Evolutionary conservation across 257 asterid genomes (phyloP), one percentile per base, ranked within the genome.

Genomic region (Rubia yunnanensis): DNA sequence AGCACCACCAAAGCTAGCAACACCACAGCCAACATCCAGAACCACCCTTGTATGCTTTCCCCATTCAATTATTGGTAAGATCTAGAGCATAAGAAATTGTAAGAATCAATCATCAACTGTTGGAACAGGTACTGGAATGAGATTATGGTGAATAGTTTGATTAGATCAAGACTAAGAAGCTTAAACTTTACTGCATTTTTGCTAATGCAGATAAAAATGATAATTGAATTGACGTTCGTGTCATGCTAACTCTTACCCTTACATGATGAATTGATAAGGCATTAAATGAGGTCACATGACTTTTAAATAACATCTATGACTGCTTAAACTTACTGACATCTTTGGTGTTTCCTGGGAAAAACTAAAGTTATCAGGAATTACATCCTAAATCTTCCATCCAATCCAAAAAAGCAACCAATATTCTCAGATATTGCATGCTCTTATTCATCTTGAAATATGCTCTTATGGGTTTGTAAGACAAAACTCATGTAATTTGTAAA

Each of bases 11-110:
- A 94, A 94, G 84, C 96, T 94, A 77, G 99, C 97, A 78, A 94
- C 99, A 46, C 99, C 99, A 63, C 96, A 94, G 46, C 99, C 99
- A 69, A 94, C 97, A 72, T 94, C 99, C 70, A 94, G 75, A 80
- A 88, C 64, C 41, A 86, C 96, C 83, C 97, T 83, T 7, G 85
- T 90, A 75, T 76, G 87, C 78, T 81, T 94, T 36, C 99, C 97
- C 89, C 90, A 86, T 67, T 71, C 79, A 67, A 90, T 90, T 24
- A 18, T 72, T 61, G 92, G 99, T 70, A 81, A 70, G 73, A 79
- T 72, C 97, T 90, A 73, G 68, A 63, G 67, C 64, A 60, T 32
- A 18, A 60, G 24, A 3, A 10, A 30, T 57, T 27, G 48, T 10
- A 60, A 7, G 48, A 32, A 32, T 60, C 64, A 60, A 3, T 8